Base-by-base conservation (phyloP, 2,329 filamentous ascomycete species). In the Daldinia eschscholtzii region DNA sequence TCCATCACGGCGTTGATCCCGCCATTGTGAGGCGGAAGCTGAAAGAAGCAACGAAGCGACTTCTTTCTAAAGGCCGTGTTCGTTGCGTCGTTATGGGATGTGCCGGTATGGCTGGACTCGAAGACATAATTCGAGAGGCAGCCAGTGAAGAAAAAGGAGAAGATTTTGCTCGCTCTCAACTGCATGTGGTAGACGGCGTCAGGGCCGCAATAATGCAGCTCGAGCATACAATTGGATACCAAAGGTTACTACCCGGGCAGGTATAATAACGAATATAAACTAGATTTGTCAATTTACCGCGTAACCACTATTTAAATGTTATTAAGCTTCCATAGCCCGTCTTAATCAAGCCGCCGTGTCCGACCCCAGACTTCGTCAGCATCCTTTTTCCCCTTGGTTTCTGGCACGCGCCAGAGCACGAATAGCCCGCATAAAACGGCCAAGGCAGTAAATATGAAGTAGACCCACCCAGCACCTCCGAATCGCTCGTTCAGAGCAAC, bases 301-400 rank as follows among this genome's bases (percentile, higher is more conserved):
- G 18, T 26, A 23, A 37, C 18, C 9, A 30, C 46, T 52, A 52
- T 30, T 26, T 33, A 52, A 10, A 33, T 35, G 1, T 23, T 18
- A 6, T 12, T 55, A 20, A 55, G n/a, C 35, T 4, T 20, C 33
- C 6, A 10, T 37, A 55, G 9, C 33, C 15, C 26, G 26, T 26
- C 33, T 65, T 64, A 89, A 70, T 88, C 87, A 57, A 85, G 74
- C 2, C 86, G 83, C 65, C 86, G 82, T 46, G 83, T 84, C 64
- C 93, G 84, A 0, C 92, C 93, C 94, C 94, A 98, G n/a, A 97
- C 94, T 77, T 97, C 94, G 75, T 97, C 93, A 0, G 88, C 89
- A 76, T 91, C 91, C 76, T 88, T 89, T 85, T 93, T 97, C 2
- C 93, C 94, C 76, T 90, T 93, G 0, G 94, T 97, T 82, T 98